Evolutionary conservation across 345 rosid genomes (phyloP).

Genomic region (Gossypium raimondii): DNA sequence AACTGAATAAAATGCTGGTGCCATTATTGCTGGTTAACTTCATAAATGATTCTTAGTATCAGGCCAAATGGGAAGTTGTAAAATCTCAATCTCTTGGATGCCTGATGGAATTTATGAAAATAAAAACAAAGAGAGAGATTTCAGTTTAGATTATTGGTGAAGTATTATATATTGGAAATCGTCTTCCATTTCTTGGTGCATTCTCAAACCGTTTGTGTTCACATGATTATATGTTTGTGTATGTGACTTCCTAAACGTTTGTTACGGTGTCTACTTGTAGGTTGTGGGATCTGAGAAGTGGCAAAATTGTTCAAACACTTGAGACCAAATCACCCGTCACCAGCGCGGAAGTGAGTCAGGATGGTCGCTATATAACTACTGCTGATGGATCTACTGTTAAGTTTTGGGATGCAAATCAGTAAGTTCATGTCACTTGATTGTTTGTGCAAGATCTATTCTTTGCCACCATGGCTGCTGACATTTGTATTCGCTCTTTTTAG

Average conservation of each 20-base stretch:
- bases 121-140: not conserved
- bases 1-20: not conserved
- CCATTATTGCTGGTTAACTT: not conserved
- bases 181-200: not conserved
- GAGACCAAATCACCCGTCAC: slow-evolving; percentile 87
- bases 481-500: slow-evolving; percentile 30
- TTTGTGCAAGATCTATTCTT: not conserved
- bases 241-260: not conserved
- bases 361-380: slow-evolving; percentile 89
- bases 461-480: slow-evolving; percentile 8
- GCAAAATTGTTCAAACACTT: slow-evolving; percentile 72
- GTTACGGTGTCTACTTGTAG: slow-evolving; percentile 28
- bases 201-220: not conserved
- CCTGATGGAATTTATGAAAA: not conserved
- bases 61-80: not conserved
- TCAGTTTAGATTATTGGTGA: not conserved
- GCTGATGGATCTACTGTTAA: slow-evolving; percentile 90
- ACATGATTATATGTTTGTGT: not conserved
- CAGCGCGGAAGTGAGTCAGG: slow-evolving; percentile 92
- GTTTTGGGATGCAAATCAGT: slow-evolving; percentile 99
- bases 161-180: not conserved
- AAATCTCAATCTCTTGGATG: not conserved
- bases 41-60: not conserved
- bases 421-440: slow-evolving; percentile 28
- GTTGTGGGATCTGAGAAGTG: slow-evolving; percentile 91